These are phyloP conservation scores for Quercus lobata DNA, from an alignment of 331 rosid species.

Conservation along the genomic window DNA sequence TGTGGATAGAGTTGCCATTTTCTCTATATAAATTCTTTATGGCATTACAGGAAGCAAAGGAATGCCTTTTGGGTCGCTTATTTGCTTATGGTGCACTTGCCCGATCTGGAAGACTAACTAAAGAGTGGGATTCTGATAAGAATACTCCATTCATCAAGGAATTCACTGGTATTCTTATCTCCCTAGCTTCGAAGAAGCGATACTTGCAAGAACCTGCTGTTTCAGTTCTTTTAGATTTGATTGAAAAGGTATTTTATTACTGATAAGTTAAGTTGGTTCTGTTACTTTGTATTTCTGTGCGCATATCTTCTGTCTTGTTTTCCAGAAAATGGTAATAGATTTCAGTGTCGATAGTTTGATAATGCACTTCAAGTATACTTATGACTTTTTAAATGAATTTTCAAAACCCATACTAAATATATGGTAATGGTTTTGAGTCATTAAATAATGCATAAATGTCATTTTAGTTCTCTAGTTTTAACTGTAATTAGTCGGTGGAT, in stretches of 20 bases:
- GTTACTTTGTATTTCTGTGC: background rate
- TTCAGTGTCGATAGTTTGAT: background rate
- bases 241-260: conserved; percentile 59
- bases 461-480: too few species aligned
- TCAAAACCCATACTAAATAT: background rate
- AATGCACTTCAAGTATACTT: background rate
- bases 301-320: background rate
- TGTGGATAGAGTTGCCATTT: conserved; percentile 1
- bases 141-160: conserved; percentile 53
- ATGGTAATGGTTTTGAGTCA: background rate
- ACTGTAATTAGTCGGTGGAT: too few species aligned
- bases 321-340: background rate
- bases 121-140: conserved; percentile 51
- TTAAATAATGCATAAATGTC: background rate
- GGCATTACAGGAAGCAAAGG: conserved; percentile 79
- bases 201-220: conserved; percentile 94
- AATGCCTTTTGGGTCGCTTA: conserved; percentile 82
- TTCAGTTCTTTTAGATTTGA: conserved; percentile 59
- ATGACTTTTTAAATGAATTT: background rate
- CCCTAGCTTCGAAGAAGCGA: conserved; percentile 76
- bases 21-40: conserved; percentile 9
- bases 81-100: conserved; percentile 92
- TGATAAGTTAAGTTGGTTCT: background rate
- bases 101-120: conserved; percentile 68
- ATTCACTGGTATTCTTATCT: conserved; percentile 46